phyloP scores from a whole-genome alignment of 148 eudicot genomes.

The Heliamphora exappendiculata region DNA sequence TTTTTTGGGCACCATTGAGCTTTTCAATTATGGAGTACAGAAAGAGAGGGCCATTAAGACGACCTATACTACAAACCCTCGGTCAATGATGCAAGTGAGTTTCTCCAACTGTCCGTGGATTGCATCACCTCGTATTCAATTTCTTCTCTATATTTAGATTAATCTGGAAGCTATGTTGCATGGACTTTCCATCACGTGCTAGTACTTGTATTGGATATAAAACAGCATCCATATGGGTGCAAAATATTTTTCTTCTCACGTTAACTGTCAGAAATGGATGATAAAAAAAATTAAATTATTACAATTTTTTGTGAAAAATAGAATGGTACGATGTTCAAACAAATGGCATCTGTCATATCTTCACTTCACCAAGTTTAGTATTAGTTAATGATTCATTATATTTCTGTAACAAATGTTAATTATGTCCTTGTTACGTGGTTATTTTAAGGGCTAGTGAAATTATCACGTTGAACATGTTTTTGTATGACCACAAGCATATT shows the following conservation, averaged over 20 bases:
- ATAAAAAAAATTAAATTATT: background rate
- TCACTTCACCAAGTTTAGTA: background rate
- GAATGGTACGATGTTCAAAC: background rate
- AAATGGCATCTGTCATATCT: background rate
- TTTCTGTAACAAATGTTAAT: background rate
- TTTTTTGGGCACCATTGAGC: background rate
- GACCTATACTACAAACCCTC: conserved; percentile 70
- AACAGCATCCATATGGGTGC: background rate
- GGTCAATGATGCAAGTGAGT: conserved; percentile 97
- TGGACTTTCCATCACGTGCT: background rate
- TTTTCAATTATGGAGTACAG: conserved; percentile 29
- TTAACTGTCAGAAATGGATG: background rate
- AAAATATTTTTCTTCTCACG: background rate
- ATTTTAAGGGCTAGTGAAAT: background rate
- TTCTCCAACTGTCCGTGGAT: background rate
- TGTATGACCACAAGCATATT: background rate
- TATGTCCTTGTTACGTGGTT: too few species aligned
- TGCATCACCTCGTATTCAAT: background rate
- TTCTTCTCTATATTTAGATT: background rate
- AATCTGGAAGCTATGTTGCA: background rate
- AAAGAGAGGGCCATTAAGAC: conserved; percentile 72
- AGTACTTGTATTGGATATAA: background rate
- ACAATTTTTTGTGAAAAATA: background rate
- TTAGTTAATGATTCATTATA: background rate
- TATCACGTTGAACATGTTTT: background rate